phyloP scores from a whole-genome alignment of 1,284 basidiomycete genomes.

The Sporisorium exsertum region DNA sequence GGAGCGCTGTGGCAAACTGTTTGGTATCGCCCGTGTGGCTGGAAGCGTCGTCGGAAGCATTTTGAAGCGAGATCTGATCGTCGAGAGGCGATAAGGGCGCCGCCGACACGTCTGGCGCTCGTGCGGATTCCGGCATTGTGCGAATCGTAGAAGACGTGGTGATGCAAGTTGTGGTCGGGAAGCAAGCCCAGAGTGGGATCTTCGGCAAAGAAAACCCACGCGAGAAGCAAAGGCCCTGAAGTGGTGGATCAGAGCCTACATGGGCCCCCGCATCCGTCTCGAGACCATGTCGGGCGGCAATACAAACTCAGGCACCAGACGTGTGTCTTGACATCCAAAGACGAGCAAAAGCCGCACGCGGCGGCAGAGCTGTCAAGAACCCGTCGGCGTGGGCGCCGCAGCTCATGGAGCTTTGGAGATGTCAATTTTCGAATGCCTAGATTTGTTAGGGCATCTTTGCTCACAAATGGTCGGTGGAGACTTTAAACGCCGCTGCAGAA shows the following conservation, averaged over 20 bases:
- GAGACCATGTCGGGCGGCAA: background rate
- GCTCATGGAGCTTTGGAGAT: too few species aligned
- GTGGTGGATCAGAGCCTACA: background rate
- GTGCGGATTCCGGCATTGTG: background rate
- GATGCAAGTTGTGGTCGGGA: background rate
- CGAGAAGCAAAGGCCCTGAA: background rate
- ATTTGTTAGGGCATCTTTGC: background rate
- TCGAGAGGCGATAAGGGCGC: background rate
- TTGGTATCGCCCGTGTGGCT: slow-evolving; percentile 10
- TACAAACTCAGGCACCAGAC: background rate
- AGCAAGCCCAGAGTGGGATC: background rate
- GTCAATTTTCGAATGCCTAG: background rate
- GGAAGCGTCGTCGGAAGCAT: slow-evolving; percentile 6
- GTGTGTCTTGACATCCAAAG: background rate
- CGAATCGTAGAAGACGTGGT: too few species aligned
- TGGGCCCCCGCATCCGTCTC: background rate
- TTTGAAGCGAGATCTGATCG: background rate
- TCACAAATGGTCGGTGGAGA: background rate
- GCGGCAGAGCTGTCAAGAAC: background rate
- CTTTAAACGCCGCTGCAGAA: slow-evolving; percentile 1
- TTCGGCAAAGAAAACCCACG: background rate
- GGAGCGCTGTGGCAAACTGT: slow-evolving; percentile 18
- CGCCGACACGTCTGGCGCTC: background rate
- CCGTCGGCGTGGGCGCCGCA: background rate
- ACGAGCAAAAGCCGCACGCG: too few species aligned